phyloP scores from a whole-genome alignment of 768 basidiomycete species.

The Calocera viscosa region DNA sequence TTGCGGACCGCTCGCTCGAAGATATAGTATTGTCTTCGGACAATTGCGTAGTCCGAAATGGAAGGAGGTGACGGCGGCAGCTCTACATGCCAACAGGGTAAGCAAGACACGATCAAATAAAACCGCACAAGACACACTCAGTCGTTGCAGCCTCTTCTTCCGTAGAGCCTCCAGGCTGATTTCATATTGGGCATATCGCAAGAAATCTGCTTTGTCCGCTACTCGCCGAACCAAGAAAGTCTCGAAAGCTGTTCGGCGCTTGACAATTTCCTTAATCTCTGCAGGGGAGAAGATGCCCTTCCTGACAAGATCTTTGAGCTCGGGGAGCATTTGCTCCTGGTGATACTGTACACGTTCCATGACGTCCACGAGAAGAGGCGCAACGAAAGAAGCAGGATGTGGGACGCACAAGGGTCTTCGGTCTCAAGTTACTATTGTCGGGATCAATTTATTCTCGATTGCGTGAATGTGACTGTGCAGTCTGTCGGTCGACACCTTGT shows the following conservation, averaged over 20 bases:
- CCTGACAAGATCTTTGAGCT: slow-evolving; percentile 83
- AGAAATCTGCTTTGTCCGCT: slow-evolving; percentile 74
- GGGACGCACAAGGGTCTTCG: not conserved
- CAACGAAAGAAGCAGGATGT: not conserved
- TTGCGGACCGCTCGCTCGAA: slow-evolving; percentile 80
- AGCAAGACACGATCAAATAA: not conserved
- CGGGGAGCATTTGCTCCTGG: slow-evolving; percentile 93
- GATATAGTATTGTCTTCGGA: slow-evolving; percentile 73
- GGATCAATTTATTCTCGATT: too few species aligned
- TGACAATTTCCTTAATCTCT: slow-evolving; percentile 76
- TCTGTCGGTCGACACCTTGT: too few species aligned
- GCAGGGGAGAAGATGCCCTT: slow-evolving; percentile 64
- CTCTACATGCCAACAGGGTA: slow-evolving; percentile 26
- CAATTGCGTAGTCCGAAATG: slow-evolving; percentile 73
- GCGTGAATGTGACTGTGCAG: too few species aligned
- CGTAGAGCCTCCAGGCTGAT: slow-evolving; percentile 75
- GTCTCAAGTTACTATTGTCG: too few species aligned
- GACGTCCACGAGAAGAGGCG: not conserved
- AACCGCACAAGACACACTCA: slow-evolving; percentile 39
- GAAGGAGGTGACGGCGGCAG: slow-evolving; percentile 41
- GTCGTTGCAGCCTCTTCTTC: slow-evolving; percentile 55
- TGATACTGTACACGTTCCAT: slow-evolving; percentile 95
- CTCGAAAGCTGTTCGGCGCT: slow-evolving; percentile 73
- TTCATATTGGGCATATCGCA: slow-evolving; percentile 86
- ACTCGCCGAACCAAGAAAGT: slow-evolving; percentile 69